Evolutionary conservation across 2,329 filamentous ascomycete species (phyloP).

Genomic region (Claviceps sp.): DNA sequence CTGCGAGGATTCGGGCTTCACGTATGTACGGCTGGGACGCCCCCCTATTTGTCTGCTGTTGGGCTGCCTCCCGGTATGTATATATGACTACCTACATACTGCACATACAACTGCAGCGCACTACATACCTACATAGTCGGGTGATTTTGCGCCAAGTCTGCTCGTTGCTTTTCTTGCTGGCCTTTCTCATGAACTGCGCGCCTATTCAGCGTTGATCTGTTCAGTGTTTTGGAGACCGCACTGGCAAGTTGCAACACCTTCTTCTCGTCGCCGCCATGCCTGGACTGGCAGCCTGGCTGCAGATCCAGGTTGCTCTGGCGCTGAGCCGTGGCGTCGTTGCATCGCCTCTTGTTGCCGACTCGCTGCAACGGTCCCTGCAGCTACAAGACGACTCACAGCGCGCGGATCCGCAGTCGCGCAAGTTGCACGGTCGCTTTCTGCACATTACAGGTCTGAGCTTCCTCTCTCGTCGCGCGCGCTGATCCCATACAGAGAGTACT

Average conservation of each 20-base stretch:
- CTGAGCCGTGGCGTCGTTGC: slow-evolving; percentile 11
- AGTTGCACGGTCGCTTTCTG: slow-evolving; percentile 62
- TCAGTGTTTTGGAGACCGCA: too few relatives aligned
- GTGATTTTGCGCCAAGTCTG: background rate
- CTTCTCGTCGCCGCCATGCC: slow-evolving; percentile 9
- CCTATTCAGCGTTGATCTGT: background rate
- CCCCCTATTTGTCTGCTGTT: background rate
- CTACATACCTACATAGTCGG: background rate
- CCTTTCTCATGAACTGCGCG: background rate
- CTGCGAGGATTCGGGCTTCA: too few relatives aligned
- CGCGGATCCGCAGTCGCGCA: slow-evolving; percentile 20
- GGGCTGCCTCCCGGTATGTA: background rate
- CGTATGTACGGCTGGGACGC: background rate
- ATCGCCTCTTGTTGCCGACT: slow-evolving; percentile 12
- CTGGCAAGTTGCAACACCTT: background rate
- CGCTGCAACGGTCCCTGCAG: slow-evolving; percentile 7
- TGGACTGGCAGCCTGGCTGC: slow-evolving; percentile 16
- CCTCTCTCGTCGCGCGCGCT: background rate
- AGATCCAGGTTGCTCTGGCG: slow-evolving; percentile 14
- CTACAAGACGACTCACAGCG: slow-evolving; percentile 1
- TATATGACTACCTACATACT: background rate
- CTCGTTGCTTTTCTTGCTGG: background rate
- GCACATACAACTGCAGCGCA: background rate
- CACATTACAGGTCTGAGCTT: slow-evolving; percentile 63
- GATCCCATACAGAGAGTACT: background rate